Base-by-base conservation (phyloP, 306 rosid genomes). In the Arachis hypogaea region DNA sequence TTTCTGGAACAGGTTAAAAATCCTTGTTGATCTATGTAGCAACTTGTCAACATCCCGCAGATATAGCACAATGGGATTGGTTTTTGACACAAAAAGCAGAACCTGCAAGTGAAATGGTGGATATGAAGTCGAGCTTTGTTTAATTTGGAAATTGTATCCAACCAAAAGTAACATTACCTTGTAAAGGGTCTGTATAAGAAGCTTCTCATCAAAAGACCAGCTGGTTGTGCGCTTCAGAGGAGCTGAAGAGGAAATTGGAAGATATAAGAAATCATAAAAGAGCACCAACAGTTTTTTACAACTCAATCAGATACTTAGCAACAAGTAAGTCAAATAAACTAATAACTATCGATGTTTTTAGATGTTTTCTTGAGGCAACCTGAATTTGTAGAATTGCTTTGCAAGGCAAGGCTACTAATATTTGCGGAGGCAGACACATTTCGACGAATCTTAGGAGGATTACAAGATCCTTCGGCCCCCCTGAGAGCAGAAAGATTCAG, bases 171-270 rank as follows among this genome's bases (percentile, higher is more conserved):
- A 68, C 33, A 44, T 51, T 83, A 91, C 98, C 90, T 87, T 91
- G 85, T 91, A 89, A 51, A 94, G 82, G 68, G 95, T 80, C 66
- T 89, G 96, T 55, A 89, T 77, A 40, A 94, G 87, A 82, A 94
- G 90, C 82, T 64, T 91, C 77, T 94, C 98, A 28, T 94, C 96
- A 66, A 94, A 89, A 38, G 93, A 78, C 98, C 96, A 94, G 76
- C 85, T 85, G 72, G 80, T 82, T 55, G 71, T 77, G 83, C 85
- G 87, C 83, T 82, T 93, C 62, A 75, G 83, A 69, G 85, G 62
- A 63, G 81, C 96, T 94, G 67, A 51, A 79, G 54, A 22, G 45
- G 59, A 76, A n/a, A 66, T 73, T 18, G 77, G 52, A 63, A 16
- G 49, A 33, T 60, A 38, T 6, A 61, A 54, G 11, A 28, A 45